These are phyloP conservation scores for Pinus tabuliformis DNA, from an alignment of 75 land plant species.

Conservation along the genomic window DNA sequence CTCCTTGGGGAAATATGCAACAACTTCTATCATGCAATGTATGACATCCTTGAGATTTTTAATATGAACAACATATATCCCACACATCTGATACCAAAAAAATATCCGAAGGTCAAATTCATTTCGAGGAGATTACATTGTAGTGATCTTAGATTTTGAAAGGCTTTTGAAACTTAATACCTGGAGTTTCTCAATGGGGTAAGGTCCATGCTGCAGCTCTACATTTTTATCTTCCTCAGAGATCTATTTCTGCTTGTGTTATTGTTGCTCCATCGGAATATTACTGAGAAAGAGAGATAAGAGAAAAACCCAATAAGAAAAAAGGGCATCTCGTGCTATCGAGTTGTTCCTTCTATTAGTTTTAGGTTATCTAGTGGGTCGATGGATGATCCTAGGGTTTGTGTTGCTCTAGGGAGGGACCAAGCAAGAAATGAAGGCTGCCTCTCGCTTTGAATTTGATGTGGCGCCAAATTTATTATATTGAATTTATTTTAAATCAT, in stretches of 20 bases:
- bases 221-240: conserved; percentile 36
- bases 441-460: neutral
- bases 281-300: neutral
- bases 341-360: neutral
- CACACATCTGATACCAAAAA: too few relatives aligned
- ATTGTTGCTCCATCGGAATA: conserved; percentile 33
- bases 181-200: conserved; percentile 89
- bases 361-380: too few relatives aligned
- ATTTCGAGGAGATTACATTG: too few relatives aligned
- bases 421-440: neutral
- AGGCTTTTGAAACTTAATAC: conserved; percentile 12
- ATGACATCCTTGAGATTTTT: too few relatives aligned
- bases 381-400: neutral
- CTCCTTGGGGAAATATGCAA: too few relatives aligned
- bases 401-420: neutral
- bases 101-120: too few relatives aligned
- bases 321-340: neutral
- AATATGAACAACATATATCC: too few relatives aligned
- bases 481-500: too few relatives aligned
- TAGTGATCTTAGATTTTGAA: too few relatives aligned
- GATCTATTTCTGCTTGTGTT: conserved; percentile 23
- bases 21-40: too few relatives aligned
- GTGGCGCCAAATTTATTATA: neutral
- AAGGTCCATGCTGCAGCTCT: conserved; percentile 83
- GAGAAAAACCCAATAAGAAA: neutral